Conservation (phyloP, 768 basidiomycete genomes). For the Asterophora lycoperdoides region DNA sequence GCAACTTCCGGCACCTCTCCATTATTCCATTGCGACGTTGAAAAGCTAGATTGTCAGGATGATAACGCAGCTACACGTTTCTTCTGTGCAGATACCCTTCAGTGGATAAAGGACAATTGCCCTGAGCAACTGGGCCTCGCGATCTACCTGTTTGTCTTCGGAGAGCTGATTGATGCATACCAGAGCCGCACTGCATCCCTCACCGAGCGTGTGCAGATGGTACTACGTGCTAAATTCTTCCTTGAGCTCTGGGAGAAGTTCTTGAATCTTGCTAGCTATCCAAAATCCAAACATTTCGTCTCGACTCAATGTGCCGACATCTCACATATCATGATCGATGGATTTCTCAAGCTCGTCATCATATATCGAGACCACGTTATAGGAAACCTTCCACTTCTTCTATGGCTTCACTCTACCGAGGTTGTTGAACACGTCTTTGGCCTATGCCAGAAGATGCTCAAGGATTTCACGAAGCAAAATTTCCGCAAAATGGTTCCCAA, state of each 20-base stretch:
- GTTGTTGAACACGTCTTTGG: conserved; percentile 34
- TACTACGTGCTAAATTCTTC: conserved; percentile 29
- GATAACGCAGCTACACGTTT: conserved; percentile 38
- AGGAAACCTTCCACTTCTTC: conserved; percentile 22
- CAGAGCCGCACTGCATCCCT: conserved; percentile 29
- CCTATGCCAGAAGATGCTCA: conserved; percentile 21
- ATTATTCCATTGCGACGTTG: conserved; percentile 28
- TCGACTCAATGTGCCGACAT: conserved; percentile 34
- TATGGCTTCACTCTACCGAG: conserved; percentile 33
- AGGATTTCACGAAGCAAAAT: conserved; percentile 33
- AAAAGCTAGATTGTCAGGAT: conserved; percentile 41
- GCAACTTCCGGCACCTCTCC: conserved; percentile 15
- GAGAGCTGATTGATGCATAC: conserved; percentile 35
- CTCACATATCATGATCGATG: conserved; percentile 24
- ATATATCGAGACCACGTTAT: conserved; percentile 31
- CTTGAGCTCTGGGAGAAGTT: conserved; percentile 26
- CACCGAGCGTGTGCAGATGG: conserved; percentile 24
- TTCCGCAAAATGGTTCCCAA: conserved; percentile 26
- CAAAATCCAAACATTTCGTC: conserved; percentile 22
- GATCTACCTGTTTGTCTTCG: conserved; percentile 38
- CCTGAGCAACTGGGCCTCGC: conserved; percentile 23
- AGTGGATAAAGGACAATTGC: conserved; percentile 20
- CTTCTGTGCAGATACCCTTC: conserved; percentile 30
- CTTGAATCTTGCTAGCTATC: conserved; percentile 18
- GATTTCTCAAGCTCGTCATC: conserved; percentile 27